Percentiles rank a stretch among this genome's conserved stretches.
These are phyloP conservation scores for Cystobasidium onofrii DNA, from an alignment of 768 basidiomycete genomes.

Conservation along the genomic window DNA sequence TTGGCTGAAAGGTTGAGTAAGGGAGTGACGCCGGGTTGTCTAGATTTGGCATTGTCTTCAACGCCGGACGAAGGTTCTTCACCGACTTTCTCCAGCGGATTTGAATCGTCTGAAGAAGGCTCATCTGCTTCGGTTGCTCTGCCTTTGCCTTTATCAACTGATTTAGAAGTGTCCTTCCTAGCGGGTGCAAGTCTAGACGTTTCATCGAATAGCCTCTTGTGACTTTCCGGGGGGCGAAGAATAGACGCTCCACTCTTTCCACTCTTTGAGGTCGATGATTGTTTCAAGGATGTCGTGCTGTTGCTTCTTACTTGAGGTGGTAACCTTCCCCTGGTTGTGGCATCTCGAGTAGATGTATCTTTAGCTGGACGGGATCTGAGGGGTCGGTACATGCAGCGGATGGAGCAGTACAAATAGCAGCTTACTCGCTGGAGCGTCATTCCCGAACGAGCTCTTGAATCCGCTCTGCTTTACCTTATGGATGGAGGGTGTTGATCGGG, in stretches of 20 bases:
- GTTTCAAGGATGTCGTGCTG: neutral
- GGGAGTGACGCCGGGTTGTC: neutral
- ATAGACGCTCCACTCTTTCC: neutral
- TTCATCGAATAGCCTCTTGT: neutral
- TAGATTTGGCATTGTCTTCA: neutral
- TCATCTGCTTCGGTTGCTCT: neutral
- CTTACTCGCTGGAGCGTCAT: neutral
- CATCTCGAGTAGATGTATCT: neutral
- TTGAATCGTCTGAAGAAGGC: neutral
- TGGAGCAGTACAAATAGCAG: neutral
- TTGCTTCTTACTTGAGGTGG: neutral
- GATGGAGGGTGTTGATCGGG: slow-evolving; percentile 4
- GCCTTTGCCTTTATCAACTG: neutral
- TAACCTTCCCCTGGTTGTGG: neutral
- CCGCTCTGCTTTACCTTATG: neutral
- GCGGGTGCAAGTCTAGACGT: neutral
- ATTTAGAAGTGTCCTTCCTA: neutral
- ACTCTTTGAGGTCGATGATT: neutral
- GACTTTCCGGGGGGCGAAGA: neutral
- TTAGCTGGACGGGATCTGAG: neutral
- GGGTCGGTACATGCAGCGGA: no score
- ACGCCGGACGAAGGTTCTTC: neutral
- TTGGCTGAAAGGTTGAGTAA: neutral
- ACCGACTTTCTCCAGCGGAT: neutral
- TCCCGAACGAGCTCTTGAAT: slow-evolving; percentile 14